Evolutionary conservation across 1,139 yeast species (phyloP).

Genomic region (Pichia sp.): DNA sequence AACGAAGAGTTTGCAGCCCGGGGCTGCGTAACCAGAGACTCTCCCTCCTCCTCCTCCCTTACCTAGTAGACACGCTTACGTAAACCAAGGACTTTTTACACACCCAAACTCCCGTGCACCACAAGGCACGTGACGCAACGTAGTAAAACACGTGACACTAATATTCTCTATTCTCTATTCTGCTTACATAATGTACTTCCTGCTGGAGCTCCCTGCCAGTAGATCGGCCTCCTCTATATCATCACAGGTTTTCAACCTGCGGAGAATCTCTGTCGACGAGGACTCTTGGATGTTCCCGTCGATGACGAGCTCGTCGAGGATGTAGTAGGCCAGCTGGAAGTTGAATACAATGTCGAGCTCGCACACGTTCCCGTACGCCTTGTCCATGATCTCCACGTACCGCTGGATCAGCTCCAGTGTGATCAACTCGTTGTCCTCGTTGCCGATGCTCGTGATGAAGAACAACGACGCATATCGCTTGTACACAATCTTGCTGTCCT

Average conservation of each 20-base stretch:
- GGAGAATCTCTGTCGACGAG: constrained; percentile 72
- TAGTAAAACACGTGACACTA: too few relatives aligned
- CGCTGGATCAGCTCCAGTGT: constrained; percentile 86
- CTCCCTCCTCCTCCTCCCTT: too few relatives aligned
- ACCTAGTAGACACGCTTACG: too few relatives aligned
- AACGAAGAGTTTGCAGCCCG: neutral
- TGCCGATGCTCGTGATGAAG: constrained; percentile 81
- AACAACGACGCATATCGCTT: constrained; percentile 90
- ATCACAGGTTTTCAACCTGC: constrained; percentile 76
- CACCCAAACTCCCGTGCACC: neutral
- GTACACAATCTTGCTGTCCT: constrained; percentile 83
- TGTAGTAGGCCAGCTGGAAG: constrained; percentile 87
- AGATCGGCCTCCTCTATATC: constrained; percentile 61
- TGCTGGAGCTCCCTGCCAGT: constrained; percentile 29
- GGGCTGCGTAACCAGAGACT: constrained; percentile 5
- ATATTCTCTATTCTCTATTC: too few relatives aligned
- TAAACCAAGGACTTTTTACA: neutral
- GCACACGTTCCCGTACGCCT: constrained; percentile 93
- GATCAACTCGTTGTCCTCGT: constrained; percentile 80
- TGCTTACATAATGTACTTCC: neutral
- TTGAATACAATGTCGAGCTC: constrained; percentile 92
- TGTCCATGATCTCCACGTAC: constrained; percentile 95
- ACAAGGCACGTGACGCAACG: neutral
- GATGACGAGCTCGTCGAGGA: constrained; percentile 78
- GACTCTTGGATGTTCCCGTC: constrained; percentile 86